These are phyloP conservation scores for Wickerhamiella azymoides DNA, from an alignment of 805 yeast species.

Conservation along the genomic window DNA sequence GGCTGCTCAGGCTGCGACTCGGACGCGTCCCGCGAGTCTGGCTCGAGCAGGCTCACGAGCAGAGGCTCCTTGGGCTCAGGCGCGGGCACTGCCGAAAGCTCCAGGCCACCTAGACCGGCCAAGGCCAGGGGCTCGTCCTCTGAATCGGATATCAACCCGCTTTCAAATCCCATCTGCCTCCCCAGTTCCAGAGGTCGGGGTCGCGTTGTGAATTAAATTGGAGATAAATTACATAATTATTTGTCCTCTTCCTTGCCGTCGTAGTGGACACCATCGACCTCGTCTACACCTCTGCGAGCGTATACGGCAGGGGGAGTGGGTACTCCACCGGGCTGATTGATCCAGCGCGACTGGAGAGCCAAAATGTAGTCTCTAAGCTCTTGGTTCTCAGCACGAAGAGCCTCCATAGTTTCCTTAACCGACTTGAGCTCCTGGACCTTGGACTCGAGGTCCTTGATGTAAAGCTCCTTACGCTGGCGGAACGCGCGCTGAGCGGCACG, in stretches of 20 bases:
- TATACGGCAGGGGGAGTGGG: conserved; percentile 32
- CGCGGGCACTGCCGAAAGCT: not conserved
- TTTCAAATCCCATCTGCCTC: not conserved
- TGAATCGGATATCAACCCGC: not conserved
- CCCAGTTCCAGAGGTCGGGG: not conserved
- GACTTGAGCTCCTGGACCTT: conserved; percentile 50
- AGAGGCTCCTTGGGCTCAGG: not conserved
- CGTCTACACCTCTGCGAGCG: conserved; percentile 19
- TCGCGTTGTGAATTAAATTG: not conserved
- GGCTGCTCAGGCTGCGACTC: not conserved
- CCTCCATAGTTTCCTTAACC: conserved; percentile 51
- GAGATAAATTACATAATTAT: conserved; percentile 6
- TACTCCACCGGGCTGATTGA: conserved; percentile 35
- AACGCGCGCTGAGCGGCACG: conserved; percentile 86
- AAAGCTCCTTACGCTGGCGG: conserved; percentile 68
- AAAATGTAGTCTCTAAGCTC: conserved; percentile 60
- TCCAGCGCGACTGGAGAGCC: conserved; percentile 52
- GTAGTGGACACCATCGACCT: conserved; percentile 17
- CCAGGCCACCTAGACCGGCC: no score
- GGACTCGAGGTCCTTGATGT: conserved; percentile 65
- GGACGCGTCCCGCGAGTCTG: not conserved
- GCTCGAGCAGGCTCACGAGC: not conserved
- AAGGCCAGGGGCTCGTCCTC: not conserved
- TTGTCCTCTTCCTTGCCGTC: conserved; percentile 20
- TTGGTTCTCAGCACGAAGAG: conserved; percentile 53